Evolutionary conservation across 1,284 basidiomycete species (phyloP), one percentile per base, ranked within the genome.

Genomic region (Malassezia pachydermatis): DNA sequence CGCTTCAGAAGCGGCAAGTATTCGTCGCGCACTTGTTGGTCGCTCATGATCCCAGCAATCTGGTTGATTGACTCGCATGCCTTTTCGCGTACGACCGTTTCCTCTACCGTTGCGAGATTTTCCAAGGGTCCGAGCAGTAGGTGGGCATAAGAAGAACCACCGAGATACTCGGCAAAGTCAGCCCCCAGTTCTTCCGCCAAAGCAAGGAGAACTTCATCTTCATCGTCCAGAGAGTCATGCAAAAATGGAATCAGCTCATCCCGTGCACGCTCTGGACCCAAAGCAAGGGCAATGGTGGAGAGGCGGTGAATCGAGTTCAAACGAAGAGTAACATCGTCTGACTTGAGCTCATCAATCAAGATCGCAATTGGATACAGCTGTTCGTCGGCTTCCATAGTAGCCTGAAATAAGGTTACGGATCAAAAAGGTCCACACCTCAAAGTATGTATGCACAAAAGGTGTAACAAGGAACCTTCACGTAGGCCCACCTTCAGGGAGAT

Each of bases 231-330:
- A 29, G 89, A 94, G 70, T 99, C 92, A 76, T 89, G 85, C 51
- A 99, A 79, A 77, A 99, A 99, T 1, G 90, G 88, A 59, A 99
- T 82, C 58, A 99, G 81, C 74, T 99, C 94, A 54, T 92, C 87
- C 57, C 94, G 82, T 28, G 92, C 86, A 58, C 94, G 84, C 77
- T 94, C 86, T 25, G 89, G 84, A 11, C 94, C 94, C 42, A 99
- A 80, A 32, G 94, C 94, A 55, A 99, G 81, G 3, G 94, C 94
- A 75, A 99, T 99, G 46, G 94, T 99, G 54, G 89, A 90, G 70
- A 99, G 81, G 73, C 92, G 88, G 75, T 94, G 88, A 63, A 99
- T 94, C 54, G 94, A 92, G 69, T 94, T 94, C 65, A 99, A 78
- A 45, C 94, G 84, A 47, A 96, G 76, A 78, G 77, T 76, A 51